Evolutionary conservation across 148 eudicot species (phyloP), one percentile per base, ranked within the genome.

Genomic region (Heliosperma pusillum): DNA sequence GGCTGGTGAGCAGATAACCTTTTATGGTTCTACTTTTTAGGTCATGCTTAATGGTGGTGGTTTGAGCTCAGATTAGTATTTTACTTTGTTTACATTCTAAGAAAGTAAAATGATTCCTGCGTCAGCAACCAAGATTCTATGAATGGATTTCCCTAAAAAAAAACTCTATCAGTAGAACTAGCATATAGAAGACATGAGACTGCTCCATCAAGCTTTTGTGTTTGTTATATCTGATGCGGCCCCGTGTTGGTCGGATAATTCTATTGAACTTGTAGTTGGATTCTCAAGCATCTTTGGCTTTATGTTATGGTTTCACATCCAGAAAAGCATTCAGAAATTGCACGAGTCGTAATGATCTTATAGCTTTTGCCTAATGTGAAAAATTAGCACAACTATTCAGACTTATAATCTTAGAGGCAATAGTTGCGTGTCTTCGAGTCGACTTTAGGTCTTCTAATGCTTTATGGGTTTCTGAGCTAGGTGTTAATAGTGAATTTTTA

Each of bases 1-100:
- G 44, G 79, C 62, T 74, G 72, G 75, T 70, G 74, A 71, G 40
- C 24, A 22, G 50, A 22, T 62, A 40, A 24, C 5, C 36, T 16
- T 26, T 60, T 64, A 73, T 42, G 75, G 21, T 65, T 68, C 25
- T 61, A 30, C 42, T 40, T n/a, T n/a, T 12, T 10, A 20, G 30
- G 45, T 17, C 69, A 65, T 30, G 69, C 44, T 65, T 33, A 30
- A 33, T 65, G 13, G 45, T 65, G 13, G 45, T 59, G 22, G 36
- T 30, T 7, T 65, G 45, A 65, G n/a, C 45, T 6, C 69, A 19
- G 45, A 65, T 36, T 20, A n/a, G 17, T 19, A 11, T 59, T 12
- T 59, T 59, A 22, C 64, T 25, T 59, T 21, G 45, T 19, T 33
- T 36, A 30, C 44, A 17, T 15, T 4, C 40, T 30, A 6, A 65